Base-by-base conservation (phyloP, 805 yeast genomes). In the Wickerhamiella occidentalis region DNA sequence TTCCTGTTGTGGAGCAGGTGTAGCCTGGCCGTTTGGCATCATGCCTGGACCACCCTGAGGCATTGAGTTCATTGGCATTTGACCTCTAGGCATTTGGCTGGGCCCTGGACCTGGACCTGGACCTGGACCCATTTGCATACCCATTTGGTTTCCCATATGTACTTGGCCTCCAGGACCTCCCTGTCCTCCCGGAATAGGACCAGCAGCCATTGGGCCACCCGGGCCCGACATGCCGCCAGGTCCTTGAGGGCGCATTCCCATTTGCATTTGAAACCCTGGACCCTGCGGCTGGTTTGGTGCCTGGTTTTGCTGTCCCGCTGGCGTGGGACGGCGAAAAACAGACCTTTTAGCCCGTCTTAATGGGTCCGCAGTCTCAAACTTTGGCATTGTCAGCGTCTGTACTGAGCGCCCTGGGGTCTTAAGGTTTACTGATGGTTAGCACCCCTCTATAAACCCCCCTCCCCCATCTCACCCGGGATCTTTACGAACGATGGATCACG, bases 401-500 rank as follows among this genome's bases (percentile, higher is more conserved):
- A 6, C 28, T 25, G 9, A 30, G 35, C 35, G 5, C 15, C 35
- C n/a, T n/a, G 13, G 35, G 35, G 35, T 30, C 35, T 30, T 30
- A 30, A 30, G 5, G n/a, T n/a, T n/a, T n/a, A n/a, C n/a, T n/a
- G n/a, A n/a, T n/a, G n/a, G n/a, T n/a, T n/a, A n/a, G n/a, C n/a
- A n/a, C n/a, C n/a, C n/a, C 28, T 25, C 9, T 25, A 25, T 25
- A 9, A 9, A 6, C 28, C 28, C 28, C 28, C 9, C 28, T 6
- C n/a, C n/a, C n/a, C n/a, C n/a, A n/a, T n/a, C n/a, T n/a, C n/a
- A n/a, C 9, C 28, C 6, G 9, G 28, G 9, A 6, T 25, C 28
- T 25, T 9, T 25, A 6, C 9, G 9, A 6, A 6, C 28, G 6
- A 51, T 37, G 26, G 45, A 52, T 30, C 61, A 58, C 52, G 55